phyloP scores from a whole-genome alignment of 2,329 filamentous ascomycete species.

The Sordariomycetes sp. region DNA sequence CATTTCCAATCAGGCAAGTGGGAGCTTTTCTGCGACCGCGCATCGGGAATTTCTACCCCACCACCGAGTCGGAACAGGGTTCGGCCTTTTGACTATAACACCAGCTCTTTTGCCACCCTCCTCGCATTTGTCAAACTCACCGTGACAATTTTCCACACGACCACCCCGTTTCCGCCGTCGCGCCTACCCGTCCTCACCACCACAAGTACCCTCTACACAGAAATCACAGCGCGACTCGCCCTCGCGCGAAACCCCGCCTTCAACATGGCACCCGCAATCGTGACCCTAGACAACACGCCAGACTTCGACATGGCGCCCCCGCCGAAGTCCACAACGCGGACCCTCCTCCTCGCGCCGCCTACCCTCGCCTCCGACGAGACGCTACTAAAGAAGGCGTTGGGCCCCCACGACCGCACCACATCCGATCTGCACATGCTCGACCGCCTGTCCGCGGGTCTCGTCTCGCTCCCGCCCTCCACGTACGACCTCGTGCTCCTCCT shows the following conservation, averaged over 20 bases:
- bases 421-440: constrained; percentile 98
- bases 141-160: background rate
- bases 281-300: constrained; percentile 40
- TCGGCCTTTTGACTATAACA: background rate
- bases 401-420: constrained; percentile 56
- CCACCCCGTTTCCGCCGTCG: no score
- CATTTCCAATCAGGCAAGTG: background rate
- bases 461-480: constrained; percentile 58
- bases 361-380: constrained; percentile 79
- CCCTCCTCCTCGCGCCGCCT: constrained; percentile 78
- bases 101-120: background rate
- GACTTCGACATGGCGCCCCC: constrained; percentile 25
- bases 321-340: constrained; percentile 31
- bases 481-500: constrained; percentile 83
- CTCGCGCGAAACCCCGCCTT: background rate
- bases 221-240: background rate
- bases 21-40: background rate
- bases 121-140: background rate
- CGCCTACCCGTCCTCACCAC: no score
- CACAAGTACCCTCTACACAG: background rate
- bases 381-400: constrained; percentile 57
- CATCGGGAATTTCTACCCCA: background rate
- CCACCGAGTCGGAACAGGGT: background rate
- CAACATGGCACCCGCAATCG: constrained; percentile 36
- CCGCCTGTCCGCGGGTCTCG: constrained; percentile 70